Percentiles rank a stretch among this genome's conserved stretches.
Conservation (phyloP, 257 asterid species). For the Solanum corneliomulleri region DNA sequence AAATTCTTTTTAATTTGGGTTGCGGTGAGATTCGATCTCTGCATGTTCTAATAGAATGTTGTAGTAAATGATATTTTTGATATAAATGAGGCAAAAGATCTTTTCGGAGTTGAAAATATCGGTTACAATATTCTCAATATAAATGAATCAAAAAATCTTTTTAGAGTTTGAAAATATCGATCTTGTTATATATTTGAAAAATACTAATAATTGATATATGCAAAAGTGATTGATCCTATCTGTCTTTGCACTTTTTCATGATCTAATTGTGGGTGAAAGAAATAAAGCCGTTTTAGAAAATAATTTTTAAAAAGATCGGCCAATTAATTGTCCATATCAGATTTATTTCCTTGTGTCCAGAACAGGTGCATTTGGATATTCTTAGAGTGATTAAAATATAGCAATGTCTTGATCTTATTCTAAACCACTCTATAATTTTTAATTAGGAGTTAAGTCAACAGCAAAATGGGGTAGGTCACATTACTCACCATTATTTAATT, state of each 20-base stretch:
- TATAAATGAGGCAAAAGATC: not conserved
- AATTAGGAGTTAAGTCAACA: conserved; percentile 20
- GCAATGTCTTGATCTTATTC: conserved; percentile 2
- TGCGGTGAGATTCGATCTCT: too few relatives aligned
- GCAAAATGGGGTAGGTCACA: conserved; percentile 13
- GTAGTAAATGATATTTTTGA: too few relatives aligned
- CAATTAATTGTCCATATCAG: conserved; percentile 28
- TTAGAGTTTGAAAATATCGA: not conserved
- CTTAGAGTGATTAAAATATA: conserved; percentile 15
- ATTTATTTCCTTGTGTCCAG: conserved; percentile 17
- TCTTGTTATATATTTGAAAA: not conserved
- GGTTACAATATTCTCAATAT: too few relatives aligned
- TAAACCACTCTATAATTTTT: conserved; percentile 6
- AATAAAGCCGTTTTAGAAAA: not conserved
- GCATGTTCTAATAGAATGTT: too few relatives aligned
- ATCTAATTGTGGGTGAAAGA: not conserved
- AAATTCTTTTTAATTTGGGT: too few relatives aligned
- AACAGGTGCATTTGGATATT: conserved; percentile 35
- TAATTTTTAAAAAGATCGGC: conserved; percentile 1
- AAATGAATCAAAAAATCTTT: not conserved
- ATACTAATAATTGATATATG: not conserved
- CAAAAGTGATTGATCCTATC: not conserved
- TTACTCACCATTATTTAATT: not conserved
- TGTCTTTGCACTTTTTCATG: not conserved
- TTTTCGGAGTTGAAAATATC: not conserved